These are phyloP conservation scores for Zopfochytrium polystomum DNA, from an alignment of 371 early-diverging fungal species.

Conservation along the genomic window DNA sequence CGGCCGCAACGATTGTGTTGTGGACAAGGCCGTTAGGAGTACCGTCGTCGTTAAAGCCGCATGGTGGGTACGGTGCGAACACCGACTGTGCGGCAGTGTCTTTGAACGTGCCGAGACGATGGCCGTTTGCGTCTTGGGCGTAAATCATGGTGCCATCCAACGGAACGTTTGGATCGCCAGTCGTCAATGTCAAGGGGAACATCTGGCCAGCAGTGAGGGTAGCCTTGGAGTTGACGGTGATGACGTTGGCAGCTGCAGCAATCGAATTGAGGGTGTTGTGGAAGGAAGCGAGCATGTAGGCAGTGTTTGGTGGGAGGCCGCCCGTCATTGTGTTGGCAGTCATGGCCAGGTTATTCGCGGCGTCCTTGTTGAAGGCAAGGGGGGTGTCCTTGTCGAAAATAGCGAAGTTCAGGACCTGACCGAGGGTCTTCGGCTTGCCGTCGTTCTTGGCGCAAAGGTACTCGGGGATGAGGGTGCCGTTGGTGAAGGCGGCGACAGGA, in stretches of 20 bases:
- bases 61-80: slow-evolving; percentile 3
- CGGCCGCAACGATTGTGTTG: neutral
- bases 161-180: neutral
- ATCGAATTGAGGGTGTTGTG: slow-evolving; percentile 8
- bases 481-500: no score
- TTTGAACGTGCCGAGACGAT: slow-evolving; percentile 2
- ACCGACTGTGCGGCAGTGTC: neutral
- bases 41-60: slow-evolving; percentile 2
- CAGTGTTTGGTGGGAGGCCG: neutral
- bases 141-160: slow-evolving; percentile 6
- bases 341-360: neutral
- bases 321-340: neutral
- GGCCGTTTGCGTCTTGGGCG: neutral
- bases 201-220: neutral
- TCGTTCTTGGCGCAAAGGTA: neutral
- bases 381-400: slow-evolving; percentile 5
- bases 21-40: neutral
- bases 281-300: slow-evolving; percentile 7
- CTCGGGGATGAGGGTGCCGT: neutral
- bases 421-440: neutral
- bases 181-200: neutral
- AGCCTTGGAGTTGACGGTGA: neutral
- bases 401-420: neutral
- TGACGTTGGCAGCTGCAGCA: neutral
- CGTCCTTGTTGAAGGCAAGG: slow-evolving; percentile 1